Percentiles rank a stretch among this genome's conserved stretches.
Conservation (phyloP, 1,139 yeast genomes). For the Saccharomycopsis hybrid region DNA sequence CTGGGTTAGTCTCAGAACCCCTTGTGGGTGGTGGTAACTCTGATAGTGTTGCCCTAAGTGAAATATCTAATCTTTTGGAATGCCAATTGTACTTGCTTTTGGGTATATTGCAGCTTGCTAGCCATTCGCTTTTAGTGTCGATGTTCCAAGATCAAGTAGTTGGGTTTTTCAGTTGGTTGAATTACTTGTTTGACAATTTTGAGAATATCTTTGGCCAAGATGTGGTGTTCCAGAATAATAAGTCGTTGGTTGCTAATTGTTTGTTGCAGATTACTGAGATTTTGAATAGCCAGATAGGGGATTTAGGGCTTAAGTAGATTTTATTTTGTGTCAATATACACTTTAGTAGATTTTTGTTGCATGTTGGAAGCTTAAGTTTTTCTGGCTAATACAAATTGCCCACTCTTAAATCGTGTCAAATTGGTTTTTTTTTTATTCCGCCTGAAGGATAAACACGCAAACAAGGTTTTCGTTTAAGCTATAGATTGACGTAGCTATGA, state of each 20-base stretch:
- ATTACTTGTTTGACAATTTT: constrained; percentile 17
- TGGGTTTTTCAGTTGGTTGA: constrained; percentile 14
- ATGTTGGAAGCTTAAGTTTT: too few relatives aligned
- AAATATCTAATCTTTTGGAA: constrained; percentile 13
- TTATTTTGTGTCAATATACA: too few relatives aligned
- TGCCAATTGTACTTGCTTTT: constrained; percentile 11
- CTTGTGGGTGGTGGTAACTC: not conserved
- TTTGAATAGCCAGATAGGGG: constrained; percentile 1
- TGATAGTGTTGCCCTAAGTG: constrained; percentile 2
- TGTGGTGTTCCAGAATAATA: not conserved
- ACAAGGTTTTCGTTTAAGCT: too few relatives aligned
- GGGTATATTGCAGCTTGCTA: constrained; percentile 9
- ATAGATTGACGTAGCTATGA: too few relatives aligned
- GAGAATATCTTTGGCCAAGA: constrained; percentile 12
- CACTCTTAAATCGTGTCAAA: too few relatives aligned
- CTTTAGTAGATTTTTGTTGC: too few relatives aligned
- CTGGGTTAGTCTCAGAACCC: not conserved
- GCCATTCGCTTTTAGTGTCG: constrained; percentile 2
- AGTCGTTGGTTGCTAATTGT: constrained; percentile 17
- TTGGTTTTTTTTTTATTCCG: too few relatives aligned
- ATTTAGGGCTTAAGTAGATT: too few relatives aligned
- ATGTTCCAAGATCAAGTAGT: constrained; percentile 5
- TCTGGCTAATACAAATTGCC: too few relatives aligned
- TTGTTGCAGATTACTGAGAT: constrained; percentile 15
- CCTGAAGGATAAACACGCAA: too few relatives aligned